Conservation (phyloP, 164 flowering plant genomes). For the Vitis amurensis region DNA sequence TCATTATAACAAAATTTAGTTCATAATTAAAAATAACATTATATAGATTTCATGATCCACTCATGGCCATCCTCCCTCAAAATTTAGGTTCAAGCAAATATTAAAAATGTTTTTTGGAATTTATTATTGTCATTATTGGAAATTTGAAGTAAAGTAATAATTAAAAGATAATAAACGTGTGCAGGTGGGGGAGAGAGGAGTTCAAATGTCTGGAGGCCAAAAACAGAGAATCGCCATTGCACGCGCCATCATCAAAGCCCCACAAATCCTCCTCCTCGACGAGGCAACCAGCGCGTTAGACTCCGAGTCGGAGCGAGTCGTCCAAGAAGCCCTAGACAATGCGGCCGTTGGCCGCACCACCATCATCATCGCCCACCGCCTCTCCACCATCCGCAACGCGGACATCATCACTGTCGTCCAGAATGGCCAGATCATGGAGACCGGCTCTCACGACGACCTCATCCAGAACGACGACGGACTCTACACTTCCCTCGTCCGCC, state of each 20-base stretch:
- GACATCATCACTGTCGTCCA: slow-evolving; percentile 78
- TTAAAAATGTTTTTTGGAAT: too few species aligned
- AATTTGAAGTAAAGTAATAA: too few species aligned
- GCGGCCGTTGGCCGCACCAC: slow-evolving; percentile 75
- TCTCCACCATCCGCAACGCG: slow-evolving; percentile 75
- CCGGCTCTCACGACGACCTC: slow-evolving; percentile 66
- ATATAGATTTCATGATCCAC: too few species aligned
- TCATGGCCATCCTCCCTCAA: too few species aligned
- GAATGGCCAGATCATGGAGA: slow-evolving; percentile 60
- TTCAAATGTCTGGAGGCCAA: slow-evolving; percentile 90
- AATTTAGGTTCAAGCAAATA: too few species aligned
- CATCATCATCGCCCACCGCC: slow-evolving; percentile 83
- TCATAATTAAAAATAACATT: too few species aligned
- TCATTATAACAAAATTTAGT: too few species aligned
- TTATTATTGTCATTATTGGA: too few species aligned
- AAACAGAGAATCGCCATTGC: slow-evolving; percentile 94
- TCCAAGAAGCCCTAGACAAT: slow-evolving; percentile 76
- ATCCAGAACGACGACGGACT: slow-evolving; percentile 39
- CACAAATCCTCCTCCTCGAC: slow-evolving; percentile 70
- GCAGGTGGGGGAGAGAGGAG: slow-evolving; percentile 85
- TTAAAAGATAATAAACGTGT: background rate
- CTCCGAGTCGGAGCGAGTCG: slow-evolving; percentile 78
- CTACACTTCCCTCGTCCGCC: slow-evolving; percentile 56
- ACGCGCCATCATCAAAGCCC: slow-evolving; percentile 68
- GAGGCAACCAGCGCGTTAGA: slow-evolving; percentile 91